A percentile compares a stretch with the other conserved stretches of the same genome.
Evolutionary conservation across 352 stramenopile species (phyloP).

Genomic region (Phytopythium cucurbitacearum): DNA sequence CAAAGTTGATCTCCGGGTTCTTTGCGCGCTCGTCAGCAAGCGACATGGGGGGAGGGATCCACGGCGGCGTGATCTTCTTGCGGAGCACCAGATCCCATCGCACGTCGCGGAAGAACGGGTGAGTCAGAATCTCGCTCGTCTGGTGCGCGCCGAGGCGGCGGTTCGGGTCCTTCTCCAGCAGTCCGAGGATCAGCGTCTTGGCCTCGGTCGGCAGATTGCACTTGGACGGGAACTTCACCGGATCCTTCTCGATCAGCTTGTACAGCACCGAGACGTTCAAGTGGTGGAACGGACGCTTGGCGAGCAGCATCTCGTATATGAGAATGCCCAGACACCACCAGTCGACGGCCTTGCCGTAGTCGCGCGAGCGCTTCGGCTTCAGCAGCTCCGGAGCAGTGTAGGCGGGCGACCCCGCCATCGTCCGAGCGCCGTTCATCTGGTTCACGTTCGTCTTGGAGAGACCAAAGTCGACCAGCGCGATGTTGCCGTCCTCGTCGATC

Average conservation of each 20-base stretch:
- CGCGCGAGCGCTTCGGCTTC: constrained; percentile 78
- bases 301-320: constrained; percentile 91
- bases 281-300: constrained; percentile 90
- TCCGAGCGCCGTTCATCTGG: constrained; percentile 76
- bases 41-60: constrained; percentile 62
- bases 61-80: constrained; percentile 75
- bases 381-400: constrained; percentile 82
- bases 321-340: constrained; percentile 89
- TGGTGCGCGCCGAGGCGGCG: constrained; percentile 80
- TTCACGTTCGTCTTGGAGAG: constrained; percentile 91
- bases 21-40: constrained; percentile 72
- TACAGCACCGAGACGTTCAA: constrained; percentile 89
- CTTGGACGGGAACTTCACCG: constrained; percentile 83
- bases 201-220: constrained; percentile 62
- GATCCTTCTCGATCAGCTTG: constrained; percentile 87
- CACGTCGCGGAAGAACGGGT: constrained; percentile 80
- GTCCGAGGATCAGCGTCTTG: constrained; percentile 63
- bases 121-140: constrained; percentile 75
- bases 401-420: constrained; percentile 78
- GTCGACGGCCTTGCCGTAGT: constrained; percentile 85
- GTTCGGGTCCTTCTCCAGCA: constrained; percentile 83
- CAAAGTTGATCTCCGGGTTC: constrained; percentile 81
- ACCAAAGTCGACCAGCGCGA: constrained; percentile 94
- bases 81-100: constrained; percentile 80
- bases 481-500: constrained; percentile 91